These are phyloP conservation scores for Hemileccinum impolitum DNA, from an alignment of 768 basidiomycete species.

Conservation along the genomic window DNA sequence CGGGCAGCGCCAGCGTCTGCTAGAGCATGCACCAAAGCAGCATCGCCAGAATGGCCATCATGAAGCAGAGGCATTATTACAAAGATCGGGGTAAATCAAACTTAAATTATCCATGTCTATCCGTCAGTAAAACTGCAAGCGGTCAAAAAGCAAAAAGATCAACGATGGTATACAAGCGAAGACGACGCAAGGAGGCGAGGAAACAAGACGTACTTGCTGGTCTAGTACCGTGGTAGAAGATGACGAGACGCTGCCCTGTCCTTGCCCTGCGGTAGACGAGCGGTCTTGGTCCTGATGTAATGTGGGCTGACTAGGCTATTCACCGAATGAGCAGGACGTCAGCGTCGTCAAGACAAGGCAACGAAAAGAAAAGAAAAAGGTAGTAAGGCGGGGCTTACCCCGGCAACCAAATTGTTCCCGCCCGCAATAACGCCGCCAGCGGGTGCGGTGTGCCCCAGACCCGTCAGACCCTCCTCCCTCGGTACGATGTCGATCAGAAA, in stretches of 20 bases:
- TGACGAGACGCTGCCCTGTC: constrained; percentile 17
- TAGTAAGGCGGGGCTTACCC: constrained; percentile 15
- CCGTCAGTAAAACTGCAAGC: constrained; percentile 24
- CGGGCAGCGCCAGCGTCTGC: too few relatives aligned
- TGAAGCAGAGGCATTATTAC: background rate
- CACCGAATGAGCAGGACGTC: too few relatives aligned
- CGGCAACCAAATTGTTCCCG: constrained; percentile 21
- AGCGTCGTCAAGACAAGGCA: background rate
- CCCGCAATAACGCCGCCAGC: background rate
- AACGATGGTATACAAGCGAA: too few relatives aligned
- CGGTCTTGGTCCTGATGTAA: constrained; percentile 27
- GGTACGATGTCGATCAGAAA: constrained; percentile 97
- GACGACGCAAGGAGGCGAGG: background rate
- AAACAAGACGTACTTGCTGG: constrained; percentile 11
- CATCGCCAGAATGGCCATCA: too few relatives aligned
- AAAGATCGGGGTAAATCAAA: background rate
- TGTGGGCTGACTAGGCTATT: constrained; percentile 23
- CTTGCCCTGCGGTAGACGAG: constrained; percentile 5
- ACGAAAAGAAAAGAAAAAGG: background rate
- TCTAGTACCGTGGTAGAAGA: constrained; percentile 24
- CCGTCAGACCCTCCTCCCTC: constrained; percentile 57
- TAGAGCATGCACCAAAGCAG: too few relatives aligned
- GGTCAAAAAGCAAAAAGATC: background rate
- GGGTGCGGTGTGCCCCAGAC: constrained; percentile 13
- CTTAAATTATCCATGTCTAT: background rate